Conservation (phyloP, 2,329 filamentous ascomycete genomes). For the Plectosphaerella cucumerina region DNA sequence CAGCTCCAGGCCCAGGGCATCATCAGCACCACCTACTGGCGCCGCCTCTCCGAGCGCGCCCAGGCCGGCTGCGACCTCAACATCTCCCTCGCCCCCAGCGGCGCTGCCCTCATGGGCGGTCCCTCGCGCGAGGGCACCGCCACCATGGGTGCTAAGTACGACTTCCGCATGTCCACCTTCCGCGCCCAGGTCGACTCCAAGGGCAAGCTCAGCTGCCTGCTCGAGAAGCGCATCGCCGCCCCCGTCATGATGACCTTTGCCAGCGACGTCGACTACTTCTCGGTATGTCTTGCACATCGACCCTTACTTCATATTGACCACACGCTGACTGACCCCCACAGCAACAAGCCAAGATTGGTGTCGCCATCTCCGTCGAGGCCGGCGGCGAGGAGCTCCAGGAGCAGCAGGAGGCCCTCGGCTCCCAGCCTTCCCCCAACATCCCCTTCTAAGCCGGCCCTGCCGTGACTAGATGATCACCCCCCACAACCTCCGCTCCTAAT, state of each 20-base stretch:
- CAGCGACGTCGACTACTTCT: conserved; percentile 92
- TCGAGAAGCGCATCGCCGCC: conserved; percentile 94
- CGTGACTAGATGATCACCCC: conserved; percentile 3
- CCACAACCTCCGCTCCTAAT: conserved; percentile 17
- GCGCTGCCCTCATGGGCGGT: conserved; percentile 70
- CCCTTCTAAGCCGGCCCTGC: conserved; percentile 50
- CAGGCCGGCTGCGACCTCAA: conserved; percentile 95
- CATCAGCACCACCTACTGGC: conserved; percentile 91
- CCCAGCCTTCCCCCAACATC: conserved; percentile 53
- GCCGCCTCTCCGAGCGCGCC: conserved; percentile 85
- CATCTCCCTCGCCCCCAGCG: conserved; percentile 69
- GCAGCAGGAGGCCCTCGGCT: conserved; percentile 63
- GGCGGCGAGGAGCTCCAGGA: conserved; percentile 82
- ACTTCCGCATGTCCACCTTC: conserved; percentile 94
- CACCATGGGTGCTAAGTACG: conserved; percentile 93
- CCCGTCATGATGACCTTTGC: conserved; percentile 93
- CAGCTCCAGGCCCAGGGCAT: conserved; percentile 81
- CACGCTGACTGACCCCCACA: conserved; percentile 30
- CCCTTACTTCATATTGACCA: conserved; percentile 22
- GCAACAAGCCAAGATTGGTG: conserved; percentile 92
- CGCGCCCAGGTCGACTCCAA: conserved; percentile 92
- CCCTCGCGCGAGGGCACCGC: conserved; percentile 83
- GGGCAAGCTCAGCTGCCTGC: conserved; percentile 85
- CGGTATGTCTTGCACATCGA: conserved; percentile 59
- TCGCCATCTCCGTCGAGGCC: conserved; percentile 88